These are phyloP conservation scores for Panicum virgatum DNA, from an alignment of 202 grass and related monocot species.

Conservation along the genomic window DNA sequence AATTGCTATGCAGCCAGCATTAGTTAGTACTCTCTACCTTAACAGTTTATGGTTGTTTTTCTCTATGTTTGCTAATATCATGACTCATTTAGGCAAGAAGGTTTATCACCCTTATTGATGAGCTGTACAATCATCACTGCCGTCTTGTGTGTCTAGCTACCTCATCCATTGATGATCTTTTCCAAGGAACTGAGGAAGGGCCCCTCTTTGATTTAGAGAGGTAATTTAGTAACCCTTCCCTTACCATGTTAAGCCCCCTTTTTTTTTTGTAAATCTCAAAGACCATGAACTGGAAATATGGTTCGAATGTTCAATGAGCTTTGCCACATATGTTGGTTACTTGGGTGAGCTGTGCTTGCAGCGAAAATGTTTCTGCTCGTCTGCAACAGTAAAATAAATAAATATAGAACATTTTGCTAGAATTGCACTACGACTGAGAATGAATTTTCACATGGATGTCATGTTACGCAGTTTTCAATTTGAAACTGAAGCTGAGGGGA, in stretches of 20 bases:
- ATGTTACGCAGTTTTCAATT: conserved; percentile 82
- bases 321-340: not conserved
- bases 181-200: conserved; percentile 96
- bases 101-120: conserved; percentile 92
- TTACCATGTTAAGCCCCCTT: not conserved
- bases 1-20: not conserved
- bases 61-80: conserved; percentile 2
- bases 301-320: not conserved
- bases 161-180: conserved; percentile 86
- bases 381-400: not conserved
- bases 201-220: conserved; percentile 95
- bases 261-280: not conserved
- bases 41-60: not conserved
- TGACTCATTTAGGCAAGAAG: conserved; percentile 69
- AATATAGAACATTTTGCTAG: not conserved
- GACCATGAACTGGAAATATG: not conserved
- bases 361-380: not conserved
- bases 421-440: conserved; percentile 10
- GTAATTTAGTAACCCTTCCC: conserved; percentile 35
- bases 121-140: conserved; percentile 96
- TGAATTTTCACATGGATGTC: not conserved
- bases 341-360: not conserved
- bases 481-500: conserved; percentile 82
- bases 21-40: not conserved
- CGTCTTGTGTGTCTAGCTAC: conserved; percentile 71